phyloP scores from a whole-genome alignment of 345 rosid genomes.

The Citrus australasica region DNA sequence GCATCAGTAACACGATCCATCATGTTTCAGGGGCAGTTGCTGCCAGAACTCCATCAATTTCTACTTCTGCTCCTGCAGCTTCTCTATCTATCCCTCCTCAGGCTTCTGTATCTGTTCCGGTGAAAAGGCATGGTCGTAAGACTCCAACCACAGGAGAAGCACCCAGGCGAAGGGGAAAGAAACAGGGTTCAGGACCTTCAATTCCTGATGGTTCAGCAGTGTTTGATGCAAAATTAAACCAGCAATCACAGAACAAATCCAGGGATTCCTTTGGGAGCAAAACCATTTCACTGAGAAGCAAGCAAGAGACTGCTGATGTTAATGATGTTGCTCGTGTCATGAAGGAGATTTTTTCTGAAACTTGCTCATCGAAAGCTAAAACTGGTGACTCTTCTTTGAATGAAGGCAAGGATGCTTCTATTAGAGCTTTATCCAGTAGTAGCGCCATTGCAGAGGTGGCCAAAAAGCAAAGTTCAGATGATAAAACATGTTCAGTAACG shows the following conservation, averaged over 20 bases:
- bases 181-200: constrained; percentile 23
- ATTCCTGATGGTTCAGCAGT: constrained; percentile 25
- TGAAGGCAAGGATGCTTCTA: constrained; percentile 29
- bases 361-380: constrained; percentile 47
- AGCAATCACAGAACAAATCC: constrained; percentile 23
- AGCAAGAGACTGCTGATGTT: constrained; percentile 51
- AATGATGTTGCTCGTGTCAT: constrained; percentile 70
- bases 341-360: constrained; percentile 72
- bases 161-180: constrained; percentile 56
- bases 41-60: constrained; percentile 25
- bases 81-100: constrained; percentile 18
- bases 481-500: constrained; percentile 1
- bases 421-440: constrained; percentile 20
- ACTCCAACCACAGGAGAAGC: constrained; percentile 35
- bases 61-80: constrained; percentile 19
- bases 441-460: constrained; percentile 24
- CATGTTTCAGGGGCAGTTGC: constrained; percentile 14
- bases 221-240: constrained; percentile 27
- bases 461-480: constrained; percentile 25
- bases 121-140: constrained; percentile 46
- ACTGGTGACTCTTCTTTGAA: constrained; percentile 30
- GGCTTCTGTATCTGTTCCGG: constrained; percentile 21
- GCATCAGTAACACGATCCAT: constrained; percentile 2
- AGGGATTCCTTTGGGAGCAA: constrained; percentile 24
- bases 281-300: constrained; percentile 24